Percentiles rank a stretch among this genome's conserved stretches.
Evolutionary conservation across 2,329 filamentous ascomycete genomes (phyloP).

Genomic region (Fusarium subtropicale): DNA sequence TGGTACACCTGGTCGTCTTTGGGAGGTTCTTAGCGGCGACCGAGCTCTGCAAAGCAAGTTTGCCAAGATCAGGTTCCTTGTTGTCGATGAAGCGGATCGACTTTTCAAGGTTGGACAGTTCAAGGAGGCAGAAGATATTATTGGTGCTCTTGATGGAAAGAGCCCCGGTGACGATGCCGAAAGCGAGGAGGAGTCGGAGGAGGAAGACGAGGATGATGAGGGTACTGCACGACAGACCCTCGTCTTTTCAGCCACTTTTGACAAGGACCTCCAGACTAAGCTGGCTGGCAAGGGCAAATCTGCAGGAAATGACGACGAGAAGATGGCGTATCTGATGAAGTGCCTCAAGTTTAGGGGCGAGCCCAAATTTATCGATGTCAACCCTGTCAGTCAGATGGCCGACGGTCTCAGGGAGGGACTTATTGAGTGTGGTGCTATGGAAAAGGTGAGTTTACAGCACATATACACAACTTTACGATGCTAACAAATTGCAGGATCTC

Average conservation of each 20-base stretch:
- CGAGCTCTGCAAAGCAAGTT: constrained; percentile 76
- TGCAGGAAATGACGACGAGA: constrained; percentile 74
- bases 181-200: constrained; percentile 62
- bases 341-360: constrained; percentile 88
- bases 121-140: constrained; percentile 90
- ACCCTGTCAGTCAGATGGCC: constrained; percentile 90
- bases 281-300: constrained; percentile 78
- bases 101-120: constrained; percentile 93
- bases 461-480: not conserved
- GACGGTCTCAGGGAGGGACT: constrained; percentile 86
- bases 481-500: constrained; percentile 71
- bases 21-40: constrained; percentile 89
- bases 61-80: constrained; percentile 80
- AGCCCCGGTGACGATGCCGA: constrained; percentile 70
- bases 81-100: constrained; percentile 94
- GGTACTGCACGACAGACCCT: constrained; percentile 76
- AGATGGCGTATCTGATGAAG: constrained; percentile 91
- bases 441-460: constrained; percentile 74
- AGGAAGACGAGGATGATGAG: constrained; percentile 59
- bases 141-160: constrained; percentile 79
- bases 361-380: constrained; percentile 92
- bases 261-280: constrained; percentile 91
- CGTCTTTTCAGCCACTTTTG: constrained; percentile 96
- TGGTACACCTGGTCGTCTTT: constrained; percentile 89
- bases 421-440: constrained; percentile 90